Evolutionary conservation across 176 grass and related monocot species (phyloP).

Genomic region (Eleusine coracana): DNA sequence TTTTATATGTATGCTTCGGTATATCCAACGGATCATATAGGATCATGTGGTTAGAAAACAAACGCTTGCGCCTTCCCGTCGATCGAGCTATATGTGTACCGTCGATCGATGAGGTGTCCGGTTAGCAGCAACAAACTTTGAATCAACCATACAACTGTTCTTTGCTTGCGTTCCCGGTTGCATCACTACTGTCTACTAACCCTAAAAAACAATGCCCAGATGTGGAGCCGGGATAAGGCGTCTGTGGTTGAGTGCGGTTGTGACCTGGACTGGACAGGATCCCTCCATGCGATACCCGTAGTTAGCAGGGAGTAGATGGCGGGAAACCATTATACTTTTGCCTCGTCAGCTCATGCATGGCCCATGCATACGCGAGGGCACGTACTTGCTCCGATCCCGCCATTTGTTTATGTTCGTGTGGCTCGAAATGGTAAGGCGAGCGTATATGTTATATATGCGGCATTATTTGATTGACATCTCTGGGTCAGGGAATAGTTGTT

Average conservation of each 20-base stretch:
- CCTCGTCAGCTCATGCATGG: conserved; percentile 34
- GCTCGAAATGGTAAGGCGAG: conserved; percentile 18
- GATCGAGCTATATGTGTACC: neutral
- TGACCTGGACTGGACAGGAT: conserved; percentile 40
- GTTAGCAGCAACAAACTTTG: conserved; percentile 43
- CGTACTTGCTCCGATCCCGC: conserved; percentile 24
- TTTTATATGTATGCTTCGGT: neutral
- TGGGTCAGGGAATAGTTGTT: conserved; percentile 42
- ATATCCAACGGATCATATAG: neutral
- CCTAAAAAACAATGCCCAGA: conserved; percentile 33
- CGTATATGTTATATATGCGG: conserved; percentile 10
- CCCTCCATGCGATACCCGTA: neutral
- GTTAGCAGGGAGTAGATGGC: conserved; percentile 42
- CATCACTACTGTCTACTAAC: neutral
- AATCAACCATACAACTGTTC: conserved; percentile 24
- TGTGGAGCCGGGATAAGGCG: conserved; percentile 13
- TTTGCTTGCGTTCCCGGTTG: neutral
- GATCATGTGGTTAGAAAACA: neutral
- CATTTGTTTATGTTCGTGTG: conserved; percentile 43
- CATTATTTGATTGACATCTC: conserved; percentile 47
- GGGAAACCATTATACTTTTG: conserved; percentile 19
- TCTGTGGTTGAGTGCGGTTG: conserved; percentile 42
- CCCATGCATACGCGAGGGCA: conserved; percentile 35
- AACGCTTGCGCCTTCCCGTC: neutral
- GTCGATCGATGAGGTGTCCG: conserved; percentile 43